Conservation (phyloP, 768 basidiomycete genomes). For the Tylopilus balloui region DNA sequence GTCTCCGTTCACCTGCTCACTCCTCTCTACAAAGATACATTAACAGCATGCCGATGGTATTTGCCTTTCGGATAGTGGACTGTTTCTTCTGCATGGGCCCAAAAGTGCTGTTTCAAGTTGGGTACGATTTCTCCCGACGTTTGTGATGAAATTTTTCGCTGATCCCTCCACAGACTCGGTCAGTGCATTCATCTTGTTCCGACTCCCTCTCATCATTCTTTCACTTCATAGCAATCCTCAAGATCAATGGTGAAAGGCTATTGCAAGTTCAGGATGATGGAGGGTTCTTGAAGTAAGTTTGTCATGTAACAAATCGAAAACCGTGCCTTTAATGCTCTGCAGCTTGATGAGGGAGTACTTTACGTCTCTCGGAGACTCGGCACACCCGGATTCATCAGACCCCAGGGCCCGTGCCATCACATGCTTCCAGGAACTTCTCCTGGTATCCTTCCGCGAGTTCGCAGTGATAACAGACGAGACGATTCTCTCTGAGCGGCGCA, state of each 20-base stretch:
- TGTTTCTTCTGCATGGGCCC: constrained; percentile 99
- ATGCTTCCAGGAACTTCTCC: constrained; percentile 92
- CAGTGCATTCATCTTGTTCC: constrained; percentile 24
- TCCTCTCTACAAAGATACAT: constrained; percentile 54
- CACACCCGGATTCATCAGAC: constrained; percentile 85
- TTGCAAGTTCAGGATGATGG: constrained; percentile 96
- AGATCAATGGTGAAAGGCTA: constrained; percentile 93
- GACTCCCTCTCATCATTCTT: constrained; percentile 11
- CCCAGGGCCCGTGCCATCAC: constrained; percentile 91
- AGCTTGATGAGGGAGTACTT: constrained; percentile 97
- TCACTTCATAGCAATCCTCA: constrained; percentile 73
- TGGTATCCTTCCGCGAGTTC: constrained; percentile 97
- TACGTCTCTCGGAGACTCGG: constrained; percentile 86
- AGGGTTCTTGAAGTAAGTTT: constrained; percentile 82
- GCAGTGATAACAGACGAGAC: constrained; percentile 94
- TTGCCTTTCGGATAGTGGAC: constrained; percentile 95
- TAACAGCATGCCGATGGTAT: constrained; percentile 95
- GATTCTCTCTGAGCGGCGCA: constrained; percentile 79
- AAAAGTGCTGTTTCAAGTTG: constrained; percentile 97
- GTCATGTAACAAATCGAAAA: not conserved
- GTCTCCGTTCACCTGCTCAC: not conserved
- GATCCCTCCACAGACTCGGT: constrained; percentile 47
- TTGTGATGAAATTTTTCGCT: constrained; percentile 1
- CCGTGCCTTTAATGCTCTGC: not conserved
- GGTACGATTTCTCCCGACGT: constrained; percentile 43